Evolutionary conservation across 768 basidiomycete species (phyloP).

Genomic region (Fomitopsis pulvina): DNA sequence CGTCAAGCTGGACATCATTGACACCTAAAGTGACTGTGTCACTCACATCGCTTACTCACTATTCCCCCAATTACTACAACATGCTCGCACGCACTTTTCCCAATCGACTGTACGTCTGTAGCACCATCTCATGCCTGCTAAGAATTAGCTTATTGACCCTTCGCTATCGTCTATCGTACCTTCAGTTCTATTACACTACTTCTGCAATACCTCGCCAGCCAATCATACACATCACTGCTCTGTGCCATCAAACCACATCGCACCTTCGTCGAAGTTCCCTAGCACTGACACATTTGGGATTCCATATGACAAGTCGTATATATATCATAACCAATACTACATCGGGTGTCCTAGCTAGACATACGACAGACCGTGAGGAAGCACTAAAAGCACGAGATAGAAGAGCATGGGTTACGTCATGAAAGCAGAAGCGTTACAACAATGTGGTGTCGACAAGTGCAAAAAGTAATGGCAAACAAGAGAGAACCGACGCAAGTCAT

Average conservation of each 20-base stretch:
- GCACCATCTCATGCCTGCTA: too few species aligned
- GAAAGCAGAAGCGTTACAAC: neutral
- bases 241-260: too few species aligned
- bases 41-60: neutral
- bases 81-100: neutral
- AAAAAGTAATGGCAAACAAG: neutral
- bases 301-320: neutral
- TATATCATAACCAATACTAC: neutral
- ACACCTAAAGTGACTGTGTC: constrained; percentile 18
- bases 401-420: neutral
- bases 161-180: too few species aligned
- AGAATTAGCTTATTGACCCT: too few species aligned
- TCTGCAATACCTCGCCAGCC: too few species aligned
- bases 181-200: too few species aligned
- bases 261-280: too few species aligned
- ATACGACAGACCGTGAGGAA: neutral
- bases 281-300: neutral
- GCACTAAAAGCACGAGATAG: neutral
- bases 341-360: neutral
- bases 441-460: neutral
- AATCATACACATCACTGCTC: too few species aligned
- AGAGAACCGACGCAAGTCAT: neutral
- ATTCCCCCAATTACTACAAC: neutral
- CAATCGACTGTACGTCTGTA: too few species aligned
- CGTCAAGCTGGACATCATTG: constrained; percentile 51